Evolutionary conservation across 148 eudicot genomes (phyloP).

Genomic region (Cornus kousa): DNA sequence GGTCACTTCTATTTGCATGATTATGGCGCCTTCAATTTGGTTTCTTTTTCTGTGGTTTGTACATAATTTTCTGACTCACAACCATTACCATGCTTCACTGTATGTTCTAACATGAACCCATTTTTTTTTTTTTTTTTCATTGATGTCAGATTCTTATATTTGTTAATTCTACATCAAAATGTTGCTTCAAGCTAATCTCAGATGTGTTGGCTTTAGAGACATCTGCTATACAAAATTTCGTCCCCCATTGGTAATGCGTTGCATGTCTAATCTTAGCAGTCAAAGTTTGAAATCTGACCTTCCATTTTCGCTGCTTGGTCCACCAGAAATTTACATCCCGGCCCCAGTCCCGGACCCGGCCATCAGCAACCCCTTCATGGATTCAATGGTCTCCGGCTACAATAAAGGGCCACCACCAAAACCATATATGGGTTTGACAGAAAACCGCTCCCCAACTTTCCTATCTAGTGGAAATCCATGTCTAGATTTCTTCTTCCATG

Average conservation of each 20-base stretch:
- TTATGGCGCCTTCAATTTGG: no score
- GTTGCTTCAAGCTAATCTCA: no score
- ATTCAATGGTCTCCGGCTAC: constrained; percentile 5
- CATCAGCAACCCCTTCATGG: constrained; percentile 7
- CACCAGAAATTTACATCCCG: constrained; percentile 13
- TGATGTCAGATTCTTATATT: no score
- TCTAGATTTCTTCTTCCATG: constrained; percentile 18
- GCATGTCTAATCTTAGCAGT: constrained; percentile 2
- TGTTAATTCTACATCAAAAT: no score
- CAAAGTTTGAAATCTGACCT: background rate
- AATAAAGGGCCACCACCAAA: background rate
- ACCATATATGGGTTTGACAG: constrained; percentile 10
- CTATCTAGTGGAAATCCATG: constrained; percentile 17
- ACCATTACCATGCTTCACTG: no score
- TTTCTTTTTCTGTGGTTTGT: no score
- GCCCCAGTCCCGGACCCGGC: background rate
- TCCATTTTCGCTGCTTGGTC: constrained; percentile 6
- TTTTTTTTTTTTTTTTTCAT: no score
- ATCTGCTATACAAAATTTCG: background rate
- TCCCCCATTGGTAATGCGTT: background rate
- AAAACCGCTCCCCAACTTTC: constrained; percentile 11
- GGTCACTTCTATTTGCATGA: no score
- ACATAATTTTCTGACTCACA: no score
- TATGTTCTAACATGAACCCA: no score
- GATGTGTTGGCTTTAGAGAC: background rate